Conservation (phyloP, 352 stramenopile genomes). For the Phytophthora litchii region DNA sequence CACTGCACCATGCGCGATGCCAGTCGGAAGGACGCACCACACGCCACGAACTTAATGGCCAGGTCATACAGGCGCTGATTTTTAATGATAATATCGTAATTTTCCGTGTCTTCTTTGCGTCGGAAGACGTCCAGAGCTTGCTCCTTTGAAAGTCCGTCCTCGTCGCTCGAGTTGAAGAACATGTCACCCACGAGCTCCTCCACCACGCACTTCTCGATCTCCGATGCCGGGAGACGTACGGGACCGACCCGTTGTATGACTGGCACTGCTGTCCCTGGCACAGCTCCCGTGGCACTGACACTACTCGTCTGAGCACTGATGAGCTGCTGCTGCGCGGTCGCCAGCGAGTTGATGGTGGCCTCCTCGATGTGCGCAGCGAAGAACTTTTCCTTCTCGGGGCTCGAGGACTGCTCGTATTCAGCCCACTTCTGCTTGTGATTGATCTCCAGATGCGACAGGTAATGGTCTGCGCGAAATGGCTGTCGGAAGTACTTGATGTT, state of each 20-base stretch:
- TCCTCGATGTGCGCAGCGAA: constrained; percentile 48
- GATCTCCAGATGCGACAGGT: constrained; percentile 71
- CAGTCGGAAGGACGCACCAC: constrained; percentile 60
- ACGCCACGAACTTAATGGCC: constrained; percentile 67
- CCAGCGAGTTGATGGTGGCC: constrained; percentile 34
- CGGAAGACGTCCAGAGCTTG: constrained; percentile 58
- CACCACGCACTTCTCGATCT: constrained; percentile 65
- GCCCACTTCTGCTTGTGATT: constrained; percentile 71
- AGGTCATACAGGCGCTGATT: constrained; percentile 71
- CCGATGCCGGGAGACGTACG: constrained; percentile 53
- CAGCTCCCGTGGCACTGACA: not conserved
- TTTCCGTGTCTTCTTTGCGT: constrained; percentile 38
- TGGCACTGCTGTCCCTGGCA: not conserved
- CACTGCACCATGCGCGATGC: constrained; percentile 62
- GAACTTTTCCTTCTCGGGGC: constrained; percentile 63
- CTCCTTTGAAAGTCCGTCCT: constrained; percentile 42
- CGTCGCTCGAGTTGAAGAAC: constrained; percentile 56
- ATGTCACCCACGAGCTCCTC: constrained; percentile 58
- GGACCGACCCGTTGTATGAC: constrained; percentile 32
- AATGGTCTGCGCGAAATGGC: constrained; percentile 72
- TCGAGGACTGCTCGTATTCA: constrained; percentile 61
- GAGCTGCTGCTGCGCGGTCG: constrained; percentile 35
- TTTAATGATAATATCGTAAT: constrained; percentile 67
- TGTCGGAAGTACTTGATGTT: constrained; percentile 82
- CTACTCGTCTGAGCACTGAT: constrained; percentile 10